These are phyloP conservation scores for Calophaca sinica DNA, from an alignment of 306 rosid genomes.

Conservation along the genomic window DNA sequence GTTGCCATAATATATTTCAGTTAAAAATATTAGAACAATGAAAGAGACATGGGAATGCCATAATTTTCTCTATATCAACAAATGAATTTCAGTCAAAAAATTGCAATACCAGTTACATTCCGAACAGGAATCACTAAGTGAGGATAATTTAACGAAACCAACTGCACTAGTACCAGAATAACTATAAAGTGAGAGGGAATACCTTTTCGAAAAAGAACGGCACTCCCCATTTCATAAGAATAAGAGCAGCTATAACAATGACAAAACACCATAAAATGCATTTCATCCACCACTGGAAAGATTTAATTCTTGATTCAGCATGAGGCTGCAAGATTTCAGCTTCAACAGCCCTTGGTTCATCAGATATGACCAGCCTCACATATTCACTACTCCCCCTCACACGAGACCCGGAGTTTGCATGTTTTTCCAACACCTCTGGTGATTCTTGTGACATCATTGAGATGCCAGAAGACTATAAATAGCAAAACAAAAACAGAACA, in stretches of 20 bases:
- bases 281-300: constrained; percentile 72
- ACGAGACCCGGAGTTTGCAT: constrained; percentile 55
- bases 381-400: constrained; percentile 74
- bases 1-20: constrained; percentile 1
- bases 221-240: constrained; percentile 77
- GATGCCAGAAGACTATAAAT: constrained; percentile 45
- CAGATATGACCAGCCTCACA: constrained; percentile 78
- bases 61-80: constrained; percentile 15
- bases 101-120: too few relatives aligned
- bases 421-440: constrained; percentile 59
- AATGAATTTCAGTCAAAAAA: too few relatives aligned
- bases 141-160: too few relatives aligned
- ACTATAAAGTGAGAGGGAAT: constrained; percentile 36
- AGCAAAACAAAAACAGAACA: constrained; percentile 31
- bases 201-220: constrained; percentile 92
- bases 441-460: constrained; percentile 62
- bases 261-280: constrained; percentile 60
- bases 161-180: not conserved
- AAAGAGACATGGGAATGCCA: constrained; percentile 6
- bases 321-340: constrained; percentile 50
- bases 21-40: not conserved
- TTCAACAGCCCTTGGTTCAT: constrained; percentile 64
- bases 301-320: too few relatives aligned
- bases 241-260: constrained; percentile 49
- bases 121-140: too few relatives aligned